Evolutionary conservation across 1,139 yeast genomes (phyloP).

Genomic region (Casaregolazyma suthepensis): DNA sequence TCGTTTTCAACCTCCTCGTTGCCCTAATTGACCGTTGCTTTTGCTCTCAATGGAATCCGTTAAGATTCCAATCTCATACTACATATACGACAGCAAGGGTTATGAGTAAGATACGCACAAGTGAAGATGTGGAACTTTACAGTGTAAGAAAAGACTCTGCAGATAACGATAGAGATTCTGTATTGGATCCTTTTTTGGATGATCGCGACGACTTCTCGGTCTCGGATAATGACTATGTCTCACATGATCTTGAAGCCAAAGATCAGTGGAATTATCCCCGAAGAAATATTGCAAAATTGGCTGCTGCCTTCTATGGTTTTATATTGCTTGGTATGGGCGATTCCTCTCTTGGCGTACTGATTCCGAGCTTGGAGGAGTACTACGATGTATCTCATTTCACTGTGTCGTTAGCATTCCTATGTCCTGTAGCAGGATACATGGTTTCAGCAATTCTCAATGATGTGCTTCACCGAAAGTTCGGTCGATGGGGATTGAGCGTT

Average conservation of each 20-base stretch:
- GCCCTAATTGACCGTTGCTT: background rate
- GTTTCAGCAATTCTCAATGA: slow-evolving; percentile 33
- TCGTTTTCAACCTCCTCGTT: background rate
- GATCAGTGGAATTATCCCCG: slow-evolving; percentile 21
- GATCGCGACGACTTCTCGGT: background rate
- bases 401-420: slow-evolving; percentile 27
- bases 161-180: background rate
- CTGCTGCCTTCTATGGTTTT: slow-evolving; percentile 23
- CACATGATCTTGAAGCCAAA: background rate
- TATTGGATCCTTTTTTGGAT: background rate
- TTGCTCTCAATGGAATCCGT: background rate
- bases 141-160: background rate
- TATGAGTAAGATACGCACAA: background rate
- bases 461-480: slow-evolving; percentile 37
- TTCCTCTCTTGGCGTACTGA: slow-evolving; percentile 25
- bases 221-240: background rate
- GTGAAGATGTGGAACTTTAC: background rate
- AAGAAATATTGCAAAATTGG: slow-evolving; percentile 17
- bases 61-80: background rate
- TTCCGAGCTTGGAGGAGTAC: slow-evolving; percentile 26
- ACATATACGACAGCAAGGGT: background rate
- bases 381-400: slow-evolving; percentile 24
- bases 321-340: slow-evolving; percentile 29
- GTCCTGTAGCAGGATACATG: slow-evolving; percentile 34
- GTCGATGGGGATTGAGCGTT: slow-evolving; percentile 37